These are phyloP conservation scores for Juncus effusus DNA, from an alignment of 176 grass and related monocot genomes.

Conservation along the genomic window DNA sequence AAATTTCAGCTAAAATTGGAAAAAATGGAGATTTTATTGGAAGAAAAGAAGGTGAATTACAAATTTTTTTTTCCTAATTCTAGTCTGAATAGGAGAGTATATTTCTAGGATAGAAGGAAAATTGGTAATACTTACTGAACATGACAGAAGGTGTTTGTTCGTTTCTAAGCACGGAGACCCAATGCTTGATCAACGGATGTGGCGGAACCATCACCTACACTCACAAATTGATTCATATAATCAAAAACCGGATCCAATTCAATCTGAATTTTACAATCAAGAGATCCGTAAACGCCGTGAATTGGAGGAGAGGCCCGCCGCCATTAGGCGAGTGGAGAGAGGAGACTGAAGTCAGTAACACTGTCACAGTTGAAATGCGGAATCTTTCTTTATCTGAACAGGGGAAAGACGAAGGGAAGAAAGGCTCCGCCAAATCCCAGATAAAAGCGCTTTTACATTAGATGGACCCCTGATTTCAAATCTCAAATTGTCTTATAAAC, in stretches of 20 bases:
- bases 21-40: neutral
- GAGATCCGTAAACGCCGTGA: slow-evolving; percentile 26
- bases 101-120: slow-evolving; percentile 54
- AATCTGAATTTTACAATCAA: slow-evolving; percentile 21
- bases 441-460: too few relatives aligned
- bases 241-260: slow-evolving; percentile 26
- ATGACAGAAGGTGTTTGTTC: slow-evolving; percentile 86
- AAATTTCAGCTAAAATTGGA: slow-evolving; percentile 2
- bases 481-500: too few relatives aligned
- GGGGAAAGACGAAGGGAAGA: too few relatives aligned
- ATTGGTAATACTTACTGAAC: slow-evolving; percentile 62
- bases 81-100: slow-evolving; percentile 29
- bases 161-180: slow-evolving; percentile 94
- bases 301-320: slow-evolving; percentile 22
- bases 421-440: too few relatives aligned
- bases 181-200: slow-evolving; percentile 94
- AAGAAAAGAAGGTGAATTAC: too few relatives aligned
- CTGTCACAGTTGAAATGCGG: too few relatives aligned
- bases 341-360: too few relatives aligned
- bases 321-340: too few relatives aligned
- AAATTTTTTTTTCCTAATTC: too few relatives aligned
- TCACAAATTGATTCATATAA: slow-evolving; percentile 17
- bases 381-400: too few relatives aligned
- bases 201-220: slow-evolving; percentile 89
- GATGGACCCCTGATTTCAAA: too few relatives aligned